A percentile compares a stretch with the other conserved stretches of the same genome.
Evolutionary conservation across 495 filamentous ascomycete genomes (phyloP).

Genomic region (Aspergillus bertholletiae): DNA sequence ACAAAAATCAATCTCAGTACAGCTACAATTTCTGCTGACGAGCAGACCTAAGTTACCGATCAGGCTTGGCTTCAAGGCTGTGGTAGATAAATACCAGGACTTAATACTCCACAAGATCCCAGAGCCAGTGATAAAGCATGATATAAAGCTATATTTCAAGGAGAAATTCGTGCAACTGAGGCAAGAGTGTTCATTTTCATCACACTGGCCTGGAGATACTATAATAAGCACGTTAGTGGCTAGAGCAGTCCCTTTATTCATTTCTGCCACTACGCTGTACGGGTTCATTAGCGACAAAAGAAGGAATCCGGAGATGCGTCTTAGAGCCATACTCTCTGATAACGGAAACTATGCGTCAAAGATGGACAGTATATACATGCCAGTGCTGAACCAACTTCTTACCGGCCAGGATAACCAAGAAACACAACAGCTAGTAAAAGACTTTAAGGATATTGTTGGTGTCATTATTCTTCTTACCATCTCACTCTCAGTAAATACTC

Average conservation of each 20-base stretch:
- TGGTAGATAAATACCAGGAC: slow-evolving; percentile 12
- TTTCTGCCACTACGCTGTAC: slow-evolving; percentile 25
- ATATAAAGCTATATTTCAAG: slow-evolving; percentile 18
- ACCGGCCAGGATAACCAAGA: slow-evolving; percentile 2
- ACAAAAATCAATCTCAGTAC: slow-evolving; percentile 3
- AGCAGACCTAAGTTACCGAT: slow-evolving; percentile 45
- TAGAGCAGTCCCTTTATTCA: slow-evolving; percentile 24
- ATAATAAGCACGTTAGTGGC: slow-evolving; percentile 5
- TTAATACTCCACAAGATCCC: slow-evolving; percentile 20
- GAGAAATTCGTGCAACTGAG: slow-evolving; percentile 13
- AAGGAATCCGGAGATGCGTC: slow-evolving; percentile 12
- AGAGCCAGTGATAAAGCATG: slow-evolving; percentile 17
- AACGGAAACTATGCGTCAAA: slow-evolving; percentile 12
- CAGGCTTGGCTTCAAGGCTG: slow-evolving; percentile 21
- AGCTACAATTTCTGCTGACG: slow-evolving; percentile 25
- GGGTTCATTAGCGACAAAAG: slow-evolving; percentile 18
- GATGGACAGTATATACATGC: slow-evolving; percentile 21
- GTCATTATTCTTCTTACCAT: slow-evolving; percentile 20
- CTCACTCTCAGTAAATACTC: slow-evolving; percentile 16
- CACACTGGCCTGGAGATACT: slow-evolving; percentile 36
- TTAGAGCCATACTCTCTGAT: slow-evolving; percentile 12
- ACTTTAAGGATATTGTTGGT: slow-evolving; percentile 23
- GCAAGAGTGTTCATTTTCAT: slow-evolving; percentile 4
- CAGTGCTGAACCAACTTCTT: slow-evolving; percentile 20
- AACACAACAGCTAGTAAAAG: not conserved